Evolutionary conservation across 2,329 filamentous ascomycete genomes (phyloP).

Genomic region (Dendryphion nanum): DNA sequence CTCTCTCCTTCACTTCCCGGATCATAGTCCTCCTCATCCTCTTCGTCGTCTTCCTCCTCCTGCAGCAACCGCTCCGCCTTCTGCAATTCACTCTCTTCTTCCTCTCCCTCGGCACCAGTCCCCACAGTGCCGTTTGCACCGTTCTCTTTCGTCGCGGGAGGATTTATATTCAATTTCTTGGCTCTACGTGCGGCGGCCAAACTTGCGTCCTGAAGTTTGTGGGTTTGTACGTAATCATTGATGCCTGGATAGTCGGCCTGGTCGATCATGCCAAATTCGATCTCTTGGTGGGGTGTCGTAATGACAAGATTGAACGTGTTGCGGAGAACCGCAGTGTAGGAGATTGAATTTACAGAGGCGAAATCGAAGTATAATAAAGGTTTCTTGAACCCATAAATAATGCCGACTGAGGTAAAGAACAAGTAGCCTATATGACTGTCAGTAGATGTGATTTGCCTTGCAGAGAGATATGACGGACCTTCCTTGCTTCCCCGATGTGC

Average conservation of each 20-base stretch:
- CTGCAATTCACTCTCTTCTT: constrained; percentile 39
- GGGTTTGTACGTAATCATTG: constrained; percentile 60
- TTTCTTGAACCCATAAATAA: constrained; percentile 66
- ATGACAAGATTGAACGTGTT: constrained; percentile 67
- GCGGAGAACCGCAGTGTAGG: constrained; percentile 63
- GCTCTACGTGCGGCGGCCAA: constrained; percentile 60
- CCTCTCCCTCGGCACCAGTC: constrained; percentile 32
- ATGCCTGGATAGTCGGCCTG: constrained; percentile 63
- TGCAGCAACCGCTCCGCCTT: constrained; percentile 24
- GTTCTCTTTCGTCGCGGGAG: constrained; percentile 25
- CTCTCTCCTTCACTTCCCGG: constrained; percentile 42
- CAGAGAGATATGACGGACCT: constrained; percentile 42
- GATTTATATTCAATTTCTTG: constrained; percentile 57
- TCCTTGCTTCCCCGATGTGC: constrained; percentile 65
- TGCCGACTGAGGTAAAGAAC: constrained; percentile 61
- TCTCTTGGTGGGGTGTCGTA: constrained; percentile 52
- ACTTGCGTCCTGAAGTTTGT: constrained; percentile 62
- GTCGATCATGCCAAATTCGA: constrained; percentile 66
- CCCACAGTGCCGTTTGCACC: constrained; percentile 16
- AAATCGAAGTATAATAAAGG: constrained; percentile 63
- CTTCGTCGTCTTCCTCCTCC: constrained; percentile 40
- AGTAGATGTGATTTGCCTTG: background rate
- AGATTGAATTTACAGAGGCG: constrained; percentile 57
- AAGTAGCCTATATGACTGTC: constrained; percentile 52
- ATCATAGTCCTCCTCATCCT: constrained; percentile 44